Evolutionary conservation across 805 yeast species (phyloP).

Genomic region (Sugiyamaella valdiviana): DNA sequence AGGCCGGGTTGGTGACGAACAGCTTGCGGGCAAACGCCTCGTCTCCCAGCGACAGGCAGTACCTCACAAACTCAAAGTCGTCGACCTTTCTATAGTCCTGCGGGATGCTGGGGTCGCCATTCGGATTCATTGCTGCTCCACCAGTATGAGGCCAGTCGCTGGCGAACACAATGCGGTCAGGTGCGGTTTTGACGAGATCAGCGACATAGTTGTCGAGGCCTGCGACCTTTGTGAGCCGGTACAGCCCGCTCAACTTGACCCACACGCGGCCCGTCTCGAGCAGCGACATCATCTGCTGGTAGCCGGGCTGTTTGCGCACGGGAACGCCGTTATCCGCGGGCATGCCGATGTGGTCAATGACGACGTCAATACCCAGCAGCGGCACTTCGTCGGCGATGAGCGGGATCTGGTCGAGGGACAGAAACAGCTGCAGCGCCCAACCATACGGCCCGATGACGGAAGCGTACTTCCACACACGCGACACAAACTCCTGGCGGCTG

Average conservation of each 20-base stretch:
- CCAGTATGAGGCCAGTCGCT: constrained; percentile 12
- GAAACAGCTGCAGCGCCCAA: constrained; percentile 9
- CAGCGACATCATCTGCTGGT: neutral
- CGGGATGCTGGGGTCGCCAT: neutral
- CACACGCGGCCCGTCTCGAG: constrained; percentile 3
- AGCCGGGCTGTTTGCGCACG: constrained; percentile 1
- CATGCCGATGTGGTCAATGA: constrained; percentile 11
- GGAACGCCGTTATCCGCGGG: constrained; percentile 4
- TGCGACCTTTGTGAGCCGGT: constrained; percentile 3
- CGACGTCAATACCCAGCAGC: constrained; percentile 8
- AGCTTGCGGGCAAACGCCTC: constrained; percentile 4
- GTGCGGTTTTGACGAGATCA: constrained; percentile 5
- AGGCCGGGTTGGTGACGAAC: constrained; percentile 8
- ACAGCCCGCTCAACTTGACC: constrained; percentile 3
- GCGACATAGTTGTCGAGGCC: constrained; percentile 2
- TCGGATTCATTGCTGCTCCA: constrained; percentile 5
- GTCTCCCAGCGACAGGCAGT: constrained; percentile 8
- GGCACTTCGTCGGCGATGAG: constrained; percentile 6
- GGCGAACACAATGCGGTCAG: constrained; percentile 10
- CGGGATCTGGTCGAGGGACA: constrained; percentile 8
- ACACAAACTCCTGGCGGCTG: neutral
- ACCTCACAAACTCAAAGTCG: constrained; percentile 1
- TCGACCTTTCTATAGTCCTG: constrained; percentile 5
- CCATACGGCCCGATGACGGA: constrained; percentile 1
- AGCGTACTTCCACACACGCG: constrained; percentile 1